Conservation (phyloP, 345 rosid species). For the Diplotaxis tenuifolia region DNA sequence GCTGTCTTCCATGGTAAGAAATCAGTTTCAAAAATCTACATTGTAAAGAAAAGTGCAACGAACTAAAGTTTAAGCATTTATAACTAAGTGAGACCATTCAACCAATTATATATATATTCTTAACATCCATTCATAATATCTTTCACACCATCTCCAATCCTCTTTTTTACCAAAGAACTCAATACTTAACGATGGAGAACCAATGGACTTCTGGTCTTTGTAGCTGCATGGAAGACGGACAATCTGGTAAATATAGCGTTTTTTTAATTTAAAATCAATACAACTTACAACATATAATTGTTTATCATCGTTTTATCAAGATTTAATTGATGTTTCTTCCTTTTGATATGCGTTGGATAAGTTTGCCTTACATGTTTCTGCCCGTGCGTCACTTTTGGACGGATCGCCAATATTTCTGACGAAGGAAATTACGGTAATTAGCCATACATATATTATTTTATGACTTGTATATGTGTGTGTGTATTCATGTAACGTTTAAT, state of each 20-base stretch:
- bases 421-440: constrained; percentile 50
- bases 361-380: constrained; percentile 22
- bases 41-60: neutral
- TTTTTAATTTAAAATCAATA: neutral
- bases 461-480: neutral
- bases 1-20: neutral
- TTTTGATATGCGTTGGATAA: constrained; percentile 2
- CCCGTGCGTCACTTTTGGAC: constrained; percentile 45
- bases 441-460: neutral
- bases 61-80: neutral
- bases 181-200: constrained; percentile 12
- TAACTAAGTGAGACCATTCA: neutral
- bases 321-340: neutral
- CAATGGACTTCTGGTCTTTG: constrained; percentile 35
- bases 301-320: neutral
- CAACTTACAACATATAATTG: neutral
- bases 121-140: neutral
- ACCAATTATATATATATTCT: neutral
- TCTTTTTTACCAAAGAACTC: neutral
- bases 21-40: neutral
- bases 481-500: neutral
- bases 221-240: constrained; percentile 27
- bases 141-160: neutral
- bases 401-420: constrained; percentile 62
- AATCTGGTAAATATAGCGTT: constrained; percentile 6